A percentile compares a stretch with the other conserved stretches of the same genome.
phyloP scores from a whole-genome alignment of 2,329 filamentous ascomycete genomes.

The Seiridium cupressi region DNA sequence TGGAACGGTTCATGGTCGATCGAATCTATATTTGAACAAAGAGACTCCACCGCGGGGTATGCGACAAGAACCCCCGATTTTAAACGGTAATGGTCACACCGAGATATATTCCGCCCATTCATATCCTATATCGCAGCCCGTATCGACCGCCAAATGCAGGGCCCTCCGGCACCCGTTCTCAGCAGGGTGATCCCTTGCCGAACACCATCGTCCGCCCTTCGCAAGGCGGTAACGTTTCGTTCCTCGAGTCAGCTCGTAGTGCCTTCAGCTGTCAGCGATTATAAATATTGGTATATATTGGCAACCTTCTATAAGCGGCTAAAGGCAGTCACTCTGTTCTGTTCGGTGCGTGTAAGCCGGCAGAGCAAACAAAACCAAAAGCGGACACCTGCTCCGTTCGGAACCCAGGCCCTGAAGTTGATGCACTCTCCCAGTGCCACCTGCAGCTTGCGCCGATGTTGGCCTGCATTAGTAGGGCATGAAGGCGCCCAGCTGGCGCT shows the following conservation, averaged over 20 bases:
- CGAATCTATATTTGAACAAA: background rate
- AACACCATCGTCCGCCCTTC: too few relatives aligned
- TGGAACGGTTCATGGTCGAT: background rate
- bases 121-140: background rate
- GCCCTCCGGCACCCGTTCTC: too few relatives aligned
- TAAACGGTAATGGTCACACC: background rate
- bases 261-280: too few relatives aligned
- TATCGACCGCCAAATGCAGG: too few relatives aligned
- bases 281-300: background rate
- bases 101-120: background rate
- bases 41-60: background rate
- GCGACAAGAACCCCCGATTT: background rate
- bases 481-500: background rate
- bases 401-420: background rate
- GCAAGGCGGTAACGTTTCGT: too few relatives aligned
- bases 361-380: background rate
- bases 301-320: background rate
- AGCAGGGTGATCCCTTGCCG: too few relatives aligned
- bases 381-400: background rate
- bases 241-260: too few relatives aligned
- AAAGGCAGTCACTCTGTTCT: background rate
- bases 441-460: conserved; percentile 7
- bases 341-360: too few relatives aligned
- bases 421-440: background rate
- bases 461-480: conserved; percentile 9